Evolutionary conservation across 2,329 filamentous ascomycete genomes (phyloP).

Genomic region (Paracamarosporium sp.): DNA sequence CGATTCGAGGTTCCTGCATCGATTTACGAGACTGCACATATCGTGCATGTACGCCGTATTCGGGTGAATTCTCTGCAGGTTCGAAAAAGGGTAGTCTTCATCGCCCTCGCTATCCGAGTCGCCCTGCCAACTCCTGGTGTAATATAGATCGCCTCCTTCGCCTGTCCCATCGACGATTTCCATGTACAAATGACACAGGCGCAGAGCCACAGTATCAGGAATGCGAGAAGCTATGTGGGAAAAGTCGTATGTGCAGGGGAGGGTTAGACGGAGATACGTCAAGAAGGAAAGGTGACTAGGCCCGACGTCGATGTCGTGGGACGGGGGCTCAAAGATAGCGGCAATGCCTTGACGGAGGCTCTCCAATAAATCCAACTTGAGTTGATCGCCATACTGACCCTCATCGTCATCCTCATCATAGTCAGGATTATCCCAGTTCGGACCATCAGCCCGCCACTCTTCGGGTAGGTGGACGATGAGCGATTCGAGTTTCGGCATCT

Average conservation of each 20-base stretch:
- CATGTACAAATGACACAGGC: constrained; percentile 11
- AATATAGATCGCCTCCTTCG: neutral
- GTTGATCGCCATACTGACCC: neutral
- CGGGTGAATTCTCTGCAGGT: constrained; percentile 8
- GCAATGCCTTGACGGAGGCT: neutral
- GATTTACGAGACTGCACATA: constrained; percentile 7
- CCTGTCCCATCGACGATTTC: constrained; percentile 15
- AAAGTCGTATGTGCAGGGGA: constrained; percentile 16
- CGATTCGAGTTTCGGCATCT: neutral
- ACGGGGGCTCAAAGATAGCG: neutral
- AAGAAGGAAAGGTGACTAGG: neutral
- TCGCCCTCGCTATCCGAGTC: constrained; percentile 6
- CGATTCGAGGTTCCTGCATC: constrained; percentile 14
- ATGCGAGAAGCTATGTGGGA: neutral
- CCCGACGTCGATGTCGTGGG: neutral
- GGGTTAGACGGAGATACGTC: constrained; percentile 7
- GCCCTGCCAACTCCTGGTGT: neutral
- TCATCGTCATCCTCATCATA: neutral
- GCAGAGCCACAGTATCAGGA: constrained; percentile 1
- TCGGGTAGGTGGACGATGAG: neutral
- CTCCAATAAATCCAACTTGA: neutral
- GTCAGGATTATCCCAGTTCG: neutral
- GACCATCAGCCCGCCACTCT: neutral
- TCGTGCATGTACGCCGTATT: constrained; percentile 5
- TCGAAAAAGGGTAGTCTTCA: constrained; percentile 9